Evolutionary conservation across 352 stramenopile genomes (phyloP).

Genomic region (Phytopythium cucurbitacearum): DNA sequence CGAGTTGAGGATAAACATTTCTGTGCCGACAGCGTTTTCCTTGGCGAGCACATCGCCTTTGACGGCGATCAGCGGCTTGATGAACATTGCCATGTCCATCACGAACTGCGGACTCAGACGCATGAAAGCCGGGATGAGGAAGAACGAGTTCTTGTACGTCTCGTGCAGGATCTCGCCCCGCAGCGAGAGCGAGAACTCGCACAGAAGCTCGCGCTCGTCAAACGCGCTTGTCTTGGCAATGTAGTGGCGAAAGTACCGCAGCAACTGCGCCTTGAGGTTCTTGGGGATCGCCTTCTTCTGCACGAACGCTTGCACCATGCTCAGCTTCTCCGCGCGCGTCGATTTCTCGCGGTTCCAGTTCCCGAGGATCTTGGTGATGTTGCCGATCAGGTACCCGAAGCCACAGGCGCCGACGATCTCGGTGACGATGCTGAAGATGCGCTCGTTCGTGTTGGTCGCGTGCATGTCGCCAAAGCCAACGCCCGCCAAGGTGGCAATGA

Average conservation of each 20-base stretch:
- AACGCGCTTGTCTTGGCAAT: conserved; percentile 75
- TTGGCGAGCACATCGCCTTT: conserved; percentile 59
- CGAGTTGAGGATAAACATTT: conserved; percentile 83
- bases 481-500: conserved; percentile 69
- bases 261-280: conserved; percentile 37
- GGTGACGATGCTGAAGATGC: conserved; percentile 62
- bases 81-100: conserved; percentile 84
- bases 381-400: conserved; percentile 81
- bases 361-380: conserved; percentile 79
- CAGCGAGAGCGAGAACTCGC: conserved; percentile 71
- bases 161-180: conserved; percentile 72
- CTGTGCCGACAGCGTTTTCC: conserved; percentile 59
- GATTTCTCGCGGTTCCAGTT: conserved; percentile 71
- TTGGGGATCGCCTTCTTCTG: conserved; percentile 57
- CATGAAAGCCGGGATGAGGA: conserved; percentile 66
- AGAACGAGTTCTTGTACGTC: conserved; percentile 74
- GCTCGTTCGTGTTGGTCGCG: conserved; percentile 63
- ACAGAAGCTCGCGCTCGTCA: conserved; percentile 68
- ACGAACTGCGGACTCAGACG: conserved; percentile 73
- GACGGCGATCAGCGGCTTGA: conserved; percentile 74
- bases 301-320: conserved; percentile 61
- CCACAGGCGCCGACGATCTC: conserved; percentile 72
- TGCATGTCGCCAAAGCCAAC: conserved; percentile 84
- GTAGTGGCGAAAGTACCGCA: conserved; percentile 79
- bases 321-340: conserved; percentile 48